A percentile compares a stretch with the other conserved stretches of the same genome.
These are phyloP conservation scores for Chenopodium berlandieri DNA, from an alignment of 148 eudicot species.

Conservation along the genomic window DNA sequence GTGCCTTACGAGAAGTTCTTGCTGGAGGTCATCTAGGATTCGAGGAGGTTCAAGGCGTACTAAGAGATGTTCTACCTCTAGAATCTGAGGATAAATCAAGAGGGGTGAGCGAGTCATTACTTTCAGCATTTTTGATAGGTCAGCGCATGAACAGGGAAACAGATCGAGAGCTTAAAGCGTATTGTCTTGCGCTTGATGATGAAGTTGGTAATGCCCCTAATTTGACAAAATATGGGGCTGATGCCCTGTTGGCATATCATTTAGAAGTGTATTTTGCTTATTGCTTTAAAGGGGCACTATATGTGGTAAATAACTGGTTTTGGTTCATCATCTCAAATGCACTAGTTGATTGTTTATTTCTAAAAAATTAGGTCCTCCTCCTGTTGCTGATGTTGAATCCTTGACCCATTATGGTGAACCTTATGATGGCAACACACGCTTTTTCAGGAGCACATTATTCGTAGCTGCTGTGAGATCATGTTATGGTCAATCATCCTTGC, in stretches of 20 bases:
- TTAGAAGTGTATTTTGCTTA: slow-evolving; percentile 6
- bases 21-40: slow-evolving; percentile 98
- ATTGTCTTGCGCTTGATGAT: slow-evolving; percentile 98
- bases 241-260: slow-evolving; percentile 18
- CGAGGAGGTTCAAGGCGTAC: slow-evolving; percentile 94
- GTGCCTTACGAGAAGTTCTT: slow-evolving; percentile 89
- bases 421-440: slow-evolving; percentile 98
- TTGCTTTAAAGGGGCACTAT: slow-evolving; percentile 4
- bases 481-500: slow-evolving; percentile 92
- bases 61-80: slow-evolving; percentile 80
- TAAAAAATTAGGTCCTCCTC: slow-evolving; percentile 58
- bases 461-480: slow-evolving; percentile 98
- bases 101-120: slow-evolving; percentile 72
- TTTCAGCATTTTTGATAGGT: slow-evolving; percentile 92
- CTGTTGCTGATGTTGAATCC: slow-evolving; percentile 83
- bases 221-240: slow-evolving; percentile 21
- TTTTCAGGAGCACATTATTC: slow-evolving; percentile 89
- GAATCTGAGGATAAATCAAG: slow-evolving; percentile 39
- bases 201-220: slow-evolving; percentile 60
- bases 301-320: neutral
- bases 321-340: neutral
- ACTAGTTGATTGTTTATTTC: neutral
- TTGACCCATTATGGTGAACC: slow-evolving; percentile 99
- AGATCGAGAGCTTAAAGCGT: slow-evolving; percentile 95
- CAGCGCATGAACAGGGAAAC: slow-evolving; percentile 99